These are phyloP conservation scores for Eucalyptus tenuipes DNA, from an alignment of 345 rosid species.

Conservation along the genomic window DNA sequence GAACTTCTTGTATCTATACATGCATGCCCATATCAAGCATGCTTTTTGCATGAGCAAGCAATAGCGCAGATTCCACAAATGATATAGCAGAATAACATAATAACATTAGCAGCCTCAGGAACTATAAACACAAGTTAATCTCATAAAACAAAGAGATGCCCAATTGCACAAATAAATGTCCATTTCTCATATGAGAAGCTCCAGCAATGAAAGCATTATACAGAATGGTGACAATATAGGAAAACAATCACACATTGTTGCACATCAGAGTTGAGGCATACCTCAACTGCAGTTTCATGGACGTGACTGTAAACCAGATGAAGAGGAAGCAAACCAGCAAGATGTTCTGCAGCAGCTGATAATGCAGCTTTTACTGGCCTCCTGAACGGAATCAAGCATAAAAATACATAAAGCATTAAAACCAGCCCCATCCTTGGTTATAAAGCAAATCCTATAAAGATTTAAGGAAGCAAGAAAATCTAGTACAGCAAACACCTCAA, in stretches of 20 bases:
- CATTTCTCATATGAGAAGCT: neutral
- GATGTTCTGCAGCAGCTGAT: conserved; percentile 89
- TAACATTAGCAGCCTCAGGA: neutral
- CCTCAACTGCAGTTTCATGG: conserved; percentile 96
- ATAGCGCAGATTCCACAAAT: neutral
- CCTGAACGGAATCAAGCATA: conserved; percentile 21
- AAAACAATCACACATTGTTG: neutral
- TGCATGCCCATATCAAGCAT: neutral
- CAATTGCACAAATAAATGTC: neutral
- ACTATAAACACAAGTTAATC: neutral
- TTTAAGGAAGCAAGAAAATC: neutral
- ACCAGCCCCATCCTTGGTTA: neutral
- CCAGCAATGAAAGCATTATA: neutral
- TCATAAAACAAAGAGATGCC: neutral
- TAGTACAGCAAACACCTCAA: neutral
- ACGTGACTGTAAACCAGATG: conserved; percentile 94
- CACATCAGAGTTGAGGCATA: conserved; percentile 5
- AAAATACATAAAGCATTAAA: neutral
- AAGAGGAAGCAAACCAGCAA: conserved; percentile 96
- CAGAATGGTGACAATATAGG: neutral
- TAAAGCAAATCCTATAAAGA: neutral
- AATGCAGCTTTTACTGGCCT: conserved; percentile 82
- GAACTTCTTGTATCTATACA: neutral
- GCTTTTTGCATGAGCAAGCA: neutral
- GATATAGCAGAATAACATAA: neutral